Evolutionary conservation across 2,329 filamentous ascomycete species (phyloP), one percentile per base, ranked within the genome.

Genomic region (Calonectria pteridis): DNA sequence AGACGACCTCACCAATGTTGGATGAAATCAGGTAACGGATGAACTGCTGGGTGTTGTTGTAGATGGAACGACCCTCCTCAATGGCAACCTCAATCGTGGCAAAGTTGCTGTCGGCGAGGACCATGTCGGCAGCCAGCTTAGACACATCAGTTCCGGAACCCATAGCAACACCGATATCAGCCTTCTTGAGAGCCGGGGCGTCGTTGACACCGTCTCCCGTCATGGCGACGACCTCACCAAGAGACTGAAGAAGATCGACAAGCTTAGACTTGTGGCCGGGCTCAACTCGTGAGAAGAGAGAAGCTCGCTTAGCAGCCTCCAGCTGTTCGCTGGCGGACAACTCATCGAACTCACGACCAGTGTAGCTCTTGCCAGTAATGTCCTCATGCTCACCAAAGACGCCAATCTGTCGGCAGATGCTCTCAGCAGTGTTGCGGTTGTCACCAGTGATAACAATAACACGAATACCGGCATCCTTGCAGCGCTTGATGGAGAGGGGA

Each of bases 1-100:
- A 98, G 43, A 99, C 97, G 43, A 99, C 97, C 85, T 99, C 97
- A 81, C 97, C 97, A 78, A 99, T 99, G 88, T 99, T 99, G 77
- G 96, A 98, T 11, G 96, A 98, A 84, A 99, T 99, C 75, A 99
- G 91, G 85, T 99, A 99, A 64, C 97, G 95, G 86, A 99, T 99
- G 86, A 99, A 99, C 84, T 99, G 97, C 84, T 99, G 97, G 7
- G 97, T 99, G 89, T 99, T 99, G 93, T 97, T 98, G 91, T 98
- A 99, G 86, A 99, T 99, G 76, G 96, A 96, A 76, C 97, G 94
- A 68, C 97, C 97, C 86, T 99, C 97, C 84, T 99, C 97, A 76
- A 99, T 96, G 64, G 97, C 97, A 70, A 95, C 90, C 84, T 98
- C 95, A 79, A 99, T 99, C 4, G 97, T 99, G 75, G 97, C 97